Evolutionary conservation across 352 stramenopile species (phyloP), one percentile per base, ranked within the genome.

Genomic region (Globisporangium recalcitrans): DNA sequence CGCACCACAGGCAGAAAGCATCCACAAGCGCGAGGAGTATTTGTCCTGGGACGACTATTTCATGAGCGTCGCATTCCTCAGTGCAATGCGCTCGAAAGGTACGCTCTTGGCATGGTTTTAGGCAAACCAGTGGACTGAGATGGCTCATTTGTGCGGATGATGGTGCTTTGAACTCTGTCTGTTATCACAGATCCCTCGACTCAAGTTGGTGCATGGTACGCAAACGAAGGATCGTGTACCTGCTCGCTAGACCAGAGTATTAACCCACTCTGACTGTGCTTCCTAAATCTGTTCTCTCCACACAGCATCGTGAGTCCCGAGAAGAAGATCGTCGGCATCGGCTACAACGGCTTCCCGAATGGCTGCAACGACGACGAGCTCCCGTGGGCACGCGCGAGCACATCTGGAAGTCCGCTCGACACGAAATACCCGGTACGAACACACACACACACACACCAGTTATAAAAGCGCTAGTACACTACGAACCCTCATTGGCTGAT

Each of bases 11-110:
- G 22, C 16, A 3, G 27, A 24, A 16, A 31, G 19, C 2, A 22
- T 56, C n/a, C 68, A 77, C 46, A 98, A 97, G 73, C 82, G 90
- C 3, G 62, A 58, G 0, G 78, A 96, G 48, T 99, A 98, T 74
- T 73, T 99, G 27, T 94, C 90, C 21, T 99, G 97, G 97, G 95
- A 99, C 66, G 96, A 99, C 68, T 99, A 99, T 76, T 99, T 99
- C 68, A 99, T 99, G 95, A 95, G 88, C 36, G 86, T 99, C n/a
- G 95, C 97, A 29, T 99, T 98, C 76, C 82, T 99, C n/a, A 98
- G 89, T 70, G 95, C 97, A 13, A 97, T 98, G 91, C 84, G 97
- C 51, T 99, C 95, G n/a, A 99, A 99, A 89, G 97, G 87, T 93
- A 19, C 21, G 16, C 1, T 55, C 14, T 3, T 13, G 32, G 16